phyloP scores from a whole-genome alignment of 306 rosid species.

The Begonia loranthoides region DNA sequence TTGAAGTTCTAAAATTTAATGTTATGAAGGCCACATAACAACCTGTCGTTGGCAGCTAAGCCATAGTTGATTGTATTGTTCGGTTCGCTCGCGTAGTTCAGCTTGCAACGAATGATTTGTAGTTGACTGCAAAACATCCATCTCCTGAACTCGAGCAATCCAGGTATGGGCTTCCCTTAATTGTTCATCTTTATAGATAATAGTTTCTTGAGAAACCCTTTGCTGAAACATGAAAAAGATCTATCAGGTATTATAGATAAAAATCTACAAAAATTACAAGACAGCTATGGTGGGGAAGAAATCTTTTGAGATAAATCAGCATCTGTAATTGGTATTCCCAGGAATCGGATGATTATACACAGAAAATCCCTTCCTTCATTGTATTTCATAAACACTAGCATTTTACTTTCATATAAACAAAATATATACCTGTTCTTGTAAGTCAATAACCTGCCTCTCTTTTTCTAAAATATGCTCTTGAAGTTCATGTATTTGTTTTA shows the following conservation, averaged over 20 bases:
- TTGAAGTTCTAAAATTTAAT: too few relatives aligned
- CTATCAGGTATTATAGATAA: neutral
- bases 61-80: constrained; percentile 95
- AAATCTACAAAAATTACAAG: neutral
- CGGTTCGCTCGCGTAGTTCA: constrained; percentile 81
- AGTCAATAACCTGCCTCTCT: constrained; percentile 71
- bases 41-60: constrained; percentile 94
- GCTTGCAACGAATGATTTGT: constrained; percentile 76
- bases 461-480: constrained; percentile 85
- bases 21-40: constrained; percentile 9
- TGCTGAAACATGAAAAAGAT: constrained; percentile 48
- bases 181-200: constrained; percentile 80
- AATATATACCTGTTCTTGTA: constrained; percentile 26
- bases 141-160: constrained; percentile 84
- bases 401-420: neutral
- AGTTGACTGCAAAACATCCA: constrained; percentile 83
- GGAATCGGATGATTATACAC: neutral
- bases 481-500: constrained; percentile 63
- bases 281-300: neutral
- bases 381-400: neutral
- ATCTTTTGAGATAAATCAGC: neutral
- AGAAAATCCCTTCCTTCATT: neutral
- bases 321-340: too few relatives aligned
- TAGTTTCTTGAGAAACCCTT: constrained; percentile 78
- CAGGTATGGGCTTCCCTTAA: constrained; percentile 92